Conservation (phyloP, 345 rosid genomes). For the Toxicodendron radicans region DNA sequence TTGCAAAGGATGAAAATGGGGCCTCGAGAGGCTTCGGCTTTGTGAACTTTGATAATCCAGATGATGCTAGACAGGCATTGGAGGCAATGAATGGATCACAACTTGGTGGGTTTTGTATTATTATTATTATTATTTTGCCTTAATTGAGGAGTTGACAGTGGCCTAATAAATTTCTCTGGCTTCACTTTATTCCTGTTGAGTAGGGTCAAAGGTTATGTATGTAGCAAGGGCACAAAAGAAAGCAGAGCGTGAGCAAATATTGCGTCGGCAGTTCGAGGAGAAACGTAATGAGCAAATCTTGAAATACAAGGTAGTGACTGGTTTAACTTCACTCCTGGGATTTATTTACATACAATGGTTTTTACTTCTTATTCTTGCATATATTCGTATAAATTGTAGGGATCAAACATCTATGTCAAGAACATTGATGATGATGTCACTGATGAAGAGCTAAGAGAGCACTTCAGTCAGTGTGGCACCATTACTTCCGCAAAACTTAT, state of each 20-base stretch:
- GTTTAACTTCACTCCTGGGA: background rate
- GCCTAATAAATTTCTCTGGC: background rate
- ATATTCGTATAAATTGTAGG: background rate
- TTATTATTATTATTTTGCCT: conserved; percentile 10
- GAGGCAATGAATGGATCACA: conserved; percentile 16
- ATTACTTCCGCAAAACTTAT: conserved; percentile 12
- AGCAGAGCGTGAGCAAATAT: conserved; percentile 62
- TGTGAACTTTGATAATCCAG: conserved; percentile 17
- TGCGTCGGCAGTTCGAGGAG: conserved; percentile 5
- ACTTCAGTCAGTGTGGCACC: conserved; percentile 6
- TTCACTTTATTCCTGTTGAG: conserved; percentile 1
- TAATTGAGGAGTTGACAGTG: conserved; percentile 8
- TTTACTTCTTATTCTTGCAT: background rate
- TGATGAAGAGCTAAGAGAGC: background rate
- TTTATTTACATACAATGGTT: background rate
- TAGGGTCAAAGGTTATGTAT: conserved; percentile 63
- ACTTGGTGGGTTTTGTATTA: conserved; percentile 18
- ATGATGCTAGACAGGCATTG: conserved; percentile 13
- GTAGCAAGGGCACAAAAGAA: conserved; percentile 84
- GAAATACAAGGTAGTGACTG: conserved; percentile 45
- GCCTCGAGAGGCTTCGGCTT: conserved; percentile 21
- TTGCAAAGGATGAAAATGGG: conserved; percentile 13
- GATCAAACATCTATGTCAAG: conserved; percentile 18
- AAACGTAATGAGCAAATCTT: background rate
- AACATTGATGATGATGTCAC: conserved; percentile 18